Conservation (phyloP, 495 filamentous ascomycete genomes). For the Aspergillus avenaceus region DNA sequence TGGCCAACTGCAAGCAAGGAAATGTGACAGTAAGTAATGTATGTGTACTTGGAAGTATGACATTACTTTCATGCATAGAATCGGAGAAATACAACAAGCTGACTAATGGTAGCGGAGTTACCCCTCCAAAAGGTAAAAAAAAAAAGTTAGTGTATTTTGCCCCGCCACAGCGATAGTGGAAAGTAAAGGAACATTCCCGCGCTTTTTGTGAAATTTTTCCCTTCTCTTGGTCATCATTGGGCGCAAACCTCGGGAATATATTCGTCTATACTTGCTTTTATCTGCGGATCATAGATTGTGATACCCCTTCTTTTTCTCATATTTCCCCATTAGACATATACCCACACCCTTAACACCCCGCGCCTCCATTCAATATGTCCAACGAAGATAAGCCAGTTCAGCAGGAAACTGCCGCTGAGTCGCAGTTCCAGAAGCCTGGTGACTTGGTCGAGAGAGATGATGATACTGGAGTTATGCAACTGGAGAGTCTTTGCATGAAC, state of each 20-base stretch:
- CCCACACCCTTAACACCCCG: background rate
- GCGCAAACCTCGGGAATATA: constrained; percentile 11
- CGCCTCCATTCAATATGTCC: constrained; percentile 26
- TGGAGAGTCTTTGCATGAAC: constrained; percentile 77
- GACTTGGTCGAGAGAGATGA: constrained; percentile 43
- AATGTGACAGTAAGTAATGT: too few species aligned
- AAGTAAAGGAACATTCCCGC: constrained; percentile 38
- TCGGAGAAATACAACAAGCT: constrained; percentile 4
- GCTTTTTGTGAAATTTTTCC: constrained; percentile 23
- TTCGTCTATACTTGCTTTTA: background rate
- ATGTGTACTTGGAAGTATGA: too few species aligned
- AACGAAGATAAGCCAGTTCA: constrained; percentile 16
- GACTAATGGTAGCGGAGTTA: constrained; percentile 13
- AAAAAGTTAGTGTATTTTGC: too few species aligned
- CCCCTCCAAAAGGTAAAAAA: constrained; percentile 29
- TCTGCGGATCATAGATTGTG: background rate
- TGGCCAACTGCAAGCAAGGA: too few species aligned
- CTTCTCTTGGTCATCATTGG: constrained; percentile 4
- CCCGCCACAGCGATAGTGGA: constrained; percentile 32
- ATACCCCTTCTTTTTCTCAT: constrained; percentile 4
- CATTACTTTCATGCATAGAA: too few species aligned
- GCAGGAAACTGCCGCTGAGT: constrained; percentile 21
- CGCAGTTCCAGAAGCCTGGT: constrained; percentile 41
- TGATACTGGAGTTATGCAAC: constrained; percentile 41
- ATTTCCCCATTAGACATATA: background rate